Conservation (phyloP, 805 yeast genomes). For the Ogataea nitratoaversa region DNA sequence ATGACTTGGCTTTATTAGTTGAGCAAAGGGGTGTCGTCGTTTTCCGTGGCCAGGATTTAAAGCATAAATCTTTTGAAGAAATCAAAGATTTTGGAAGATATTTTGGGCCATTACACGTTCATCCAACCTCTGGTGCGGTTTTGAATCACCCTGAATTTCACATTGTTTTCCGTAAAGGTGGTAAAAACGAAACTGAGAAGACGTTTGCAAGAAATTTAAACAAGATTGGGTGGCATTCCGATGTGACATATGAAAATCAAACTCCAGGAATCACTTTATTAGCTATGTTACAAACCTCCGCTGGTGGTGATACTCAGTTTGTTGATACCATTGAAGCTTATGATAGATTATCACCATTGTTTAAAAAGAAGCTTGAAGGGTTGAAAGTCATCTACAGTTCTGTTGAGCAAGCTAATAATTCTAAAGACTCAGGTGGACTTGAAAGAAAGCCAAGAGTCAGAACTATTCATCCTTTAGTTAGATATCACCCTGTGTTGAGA, state of each 20-base stretch:
- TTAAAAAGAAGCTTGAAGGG: constrained; percentile 54
- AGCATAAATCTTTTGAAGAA: constrained; percentile 46
- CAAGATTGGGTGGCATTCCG: constrained; percentile 62
- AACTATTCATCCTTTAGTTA: constrained; percentile 63
- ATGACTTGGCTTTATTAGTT: constrained; percentile 63
- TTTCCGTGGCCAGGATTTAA: constrained; percentile 64
- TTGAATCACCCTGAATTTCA: constrained; percentile 55
- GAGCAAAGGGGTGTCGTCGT: constrained; percentile 70
- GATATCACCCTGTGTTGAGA: constrained; percentile 69
- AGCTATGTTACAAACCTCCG: constrained; percentile 46
- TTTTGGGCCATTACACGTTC: constrained; percentile 69
- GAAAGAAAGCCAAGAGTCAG: constrained; percentile 63
- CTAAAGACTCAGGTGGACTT: constrained; percentile 53
- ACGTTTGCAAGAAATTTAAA: constrained; percentile 33
- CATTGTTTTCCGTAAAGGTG: constrained; percentile 50
- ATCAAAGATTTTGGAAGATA: constrained; percentile 51
- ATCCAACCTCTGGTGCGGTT: constrained; percentile 73
- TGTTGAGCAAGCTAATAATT: constrained; percentile 60
- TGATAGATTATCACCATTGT: constrained; percentile 61
- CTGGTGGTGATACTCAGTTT: constrained; percentile 80
- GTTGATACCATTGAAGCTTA: constrained; percentile 70
- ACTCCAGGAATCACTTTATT: constrained; percentile 71
- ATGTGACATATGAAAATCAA: constrained; percentile 68
- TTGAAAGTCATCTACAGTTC: constrained; percentile 69
- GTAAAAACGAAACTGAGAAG: constrained; percentile 34